These are phyloP conservation scores for Cadophora sp. DNA, from an alignment of 2,329 filamentous ascomycete genomes.

Conservation along the genomic window DNA sequence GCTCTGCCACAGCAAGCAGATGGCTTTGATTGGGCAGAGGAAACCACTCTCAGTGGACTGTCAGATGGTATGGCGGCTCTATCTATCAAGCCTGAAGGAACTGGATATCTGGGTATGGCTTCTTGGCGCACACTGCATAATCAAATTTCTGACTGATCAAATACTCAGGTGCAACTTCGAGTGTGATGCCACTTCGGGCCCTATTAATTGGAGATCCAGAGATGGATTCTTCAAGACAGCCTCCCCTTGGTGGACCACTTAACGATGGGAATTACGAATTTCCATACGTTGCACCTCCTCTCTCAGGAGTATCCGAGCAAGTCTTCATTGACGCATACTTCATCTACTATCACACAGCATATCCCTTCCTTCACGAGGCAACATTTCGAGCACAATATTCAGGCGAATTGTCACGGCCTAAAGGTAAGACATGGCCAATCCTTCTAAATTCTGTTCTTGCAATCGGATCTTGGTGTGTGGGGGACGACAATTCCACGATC, in stretches of 20 bases:
- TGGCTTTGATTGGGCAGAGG: constrained; percentile 36
- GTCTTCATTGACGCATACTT: constrained; percentile 35
- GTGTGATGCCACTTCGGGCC: constrained; percentile 24
- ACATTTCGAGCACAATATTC: constrained; percentile 32
- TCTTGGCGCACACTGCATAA: not conserved
- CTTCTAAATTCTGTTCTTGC: constrained; percentile 33
- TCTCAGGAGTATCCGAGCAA: constrained; percentile 1
- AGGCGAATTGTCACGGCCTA: constrained; percentile 27
- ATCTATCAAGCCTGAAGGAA: constrained; percentile 47
- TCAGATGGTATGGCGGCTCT: constrained; percentile 48
- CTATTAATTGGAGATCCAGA: constrained; percentile 10
- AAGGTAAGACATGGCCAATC: constrained; percentile 33
- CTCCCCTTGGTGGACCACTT: not conserved
- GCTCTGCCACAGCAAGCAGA: constrained; percentile 32
- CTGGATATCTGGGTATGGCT: constrained; percentile 44
- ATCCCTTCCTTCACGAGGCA: constrained; percentile 36
- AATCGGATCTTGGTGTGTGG: constrained; percentile 33
- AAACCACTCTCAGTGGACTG: constrained; percentile 23
- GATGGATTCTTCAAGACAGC: not conserved
- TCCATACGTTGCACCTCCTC: not conserved
- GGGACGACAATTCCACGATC: constrained; percentile 26
- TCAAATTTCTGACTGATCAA: not conserved
- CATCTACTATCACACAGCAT: constrained; percentile 29
- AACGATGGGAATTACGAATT: not conserved
- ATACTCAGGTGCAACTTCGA: constrained; percentile 29